Conservation (phyloP, 352 stramenopile genomes). For the Peronospora destructor region DNA sequence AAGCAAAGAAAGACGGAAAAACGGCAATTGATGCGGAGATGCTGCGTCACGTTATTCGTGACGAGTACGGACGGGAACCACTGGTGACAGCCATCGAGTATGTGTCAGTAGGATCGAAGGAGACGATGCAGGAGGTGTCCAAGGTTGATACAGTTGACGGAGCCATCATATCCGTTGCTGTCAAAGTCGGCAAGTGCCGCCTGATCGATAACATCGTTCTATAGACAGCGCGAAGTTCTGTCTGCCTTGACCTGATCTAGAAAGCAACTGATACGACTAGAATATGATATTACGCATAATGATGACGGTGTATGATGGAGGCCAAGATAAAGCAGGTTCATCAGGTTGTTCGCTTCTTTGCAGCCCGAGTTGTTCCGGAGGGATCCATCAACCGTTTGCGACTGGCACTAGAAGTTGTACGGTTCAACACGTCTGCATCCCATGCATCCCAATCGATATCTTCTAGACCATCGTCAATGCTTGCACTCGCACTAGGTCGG, state of each 20-base stretch:
- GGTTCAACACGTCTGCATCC: slow-evolving; percentile 42
- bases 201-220: slow-evolving; percentile 97
- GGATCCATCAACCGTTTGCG: slow-evolving; percentile 24
- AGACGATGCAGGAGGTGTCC: slow-evolving; percentile 92
- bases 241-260: slow-evolving; percentile 3
- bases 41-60: slow-evolving; percentile 39
- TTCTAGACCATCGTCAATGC: slow-evolving; percentile 42
- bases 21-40: slow-evolving; percentile 25
- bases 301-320: not conserved
- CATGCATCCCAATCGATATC: slow-evolving; percentile 57
- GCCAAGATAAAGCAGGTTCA: not conserved
- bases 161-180: slow-evolving; percentile 91
- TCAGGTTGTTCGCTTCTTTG: slow-evolving; percentile 27
- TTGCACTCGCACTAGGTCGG: slow-evolving; percentile 5
- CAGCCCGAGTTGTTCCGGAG: slow-evolving; percentile 1
- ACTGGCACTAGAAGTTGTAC: slow-evolving; percentile 24
- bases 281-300: slow-evolving; percentile 18
- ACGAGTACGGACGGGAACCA: slow-evolving; percentile 77
- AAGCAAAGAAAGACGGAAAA: slow-evolving; percentile 15
- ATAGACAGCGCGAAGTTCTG: slow-evolving; percentile 15
- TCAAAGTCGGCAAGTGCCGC: slow-evolving; percentile 92
- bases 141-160: slow-evolving; percentile 54
- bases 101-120: slow-evolving; percentile 89
- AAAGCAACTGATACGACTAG: slow-evolving; percentile 7
- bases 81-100: slow-evolving; percentile 94